Evolutionary conservation across 345 rosid genomes (phyloP).

Genomic region (Cardamine occulta): DNA sequence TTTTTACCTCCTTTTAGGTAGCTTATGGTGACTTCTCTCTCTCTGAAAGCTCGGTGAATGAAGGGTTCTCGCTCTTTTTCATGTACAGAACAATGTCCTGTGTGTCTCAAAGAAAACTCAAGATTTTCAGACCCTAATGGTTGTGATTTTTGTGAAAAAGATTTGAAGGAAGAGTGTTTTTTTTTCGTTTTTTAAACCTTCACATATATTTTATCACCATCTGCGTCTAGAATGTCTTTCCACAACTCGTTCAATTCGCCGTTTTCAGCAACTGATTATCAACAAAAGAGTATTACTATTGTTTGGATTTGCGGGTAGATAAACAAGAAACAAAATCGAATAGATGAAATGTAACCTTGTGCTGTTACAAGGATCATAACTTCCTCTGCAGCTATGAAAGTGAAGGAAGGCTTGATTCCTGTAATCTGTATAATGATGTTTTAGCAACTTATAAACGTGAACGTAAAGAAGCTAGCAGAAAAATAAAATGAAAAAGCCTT

Average conservation of each 20-base stretch:
- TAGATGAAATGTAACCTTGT: constrained; percentile 52
- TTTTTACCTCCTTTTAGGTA: constrained; percentile 71
- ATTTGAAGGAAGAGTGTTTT: not conserved
- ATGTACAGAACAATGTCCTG: constrained; percentile 84
- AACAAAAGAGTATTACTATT: constrained; percentile 14
- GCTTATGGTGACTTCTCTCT: constrained; percentile 93
- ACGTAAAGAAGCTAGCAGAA: constrained; percentile 13
- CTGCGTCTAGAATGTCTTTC: constrained; percentile 91
- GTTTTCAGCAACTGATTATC: constrained; percentile 73
- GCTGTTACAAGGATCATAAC: too few species aligned
- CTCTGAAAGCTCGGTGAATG: constrained; percentile 79
- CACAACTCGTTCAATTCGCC: too few species aligned
- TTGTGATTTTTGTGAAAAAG: not conserved
- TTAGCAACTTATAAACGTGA: too few species aligned
- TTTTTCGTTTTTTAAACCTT: constrained; percentile 55
- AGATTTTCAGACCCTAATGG: constrained; percentile 16
- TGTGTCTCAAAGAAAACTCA: constrained; percentile 6
- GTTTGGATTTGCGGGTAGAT: not conserved
- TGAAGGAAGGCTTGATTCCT: too few species aligned
- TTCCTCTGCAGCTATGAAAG: too few species aligned
- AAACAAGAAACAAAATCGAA: not conserved
- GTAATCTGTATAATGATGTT: too few species aligned
- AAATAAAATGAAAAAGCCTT: not conserved
- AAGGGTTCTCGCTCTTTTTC: constrained; percentile 81
- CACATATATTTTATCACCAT: constrained; percentile 94